phyloP scores from a whole-genome alignment of 2,329 filamentous ascomycete genomes.

The Colletotrichum sp. region DNA sequence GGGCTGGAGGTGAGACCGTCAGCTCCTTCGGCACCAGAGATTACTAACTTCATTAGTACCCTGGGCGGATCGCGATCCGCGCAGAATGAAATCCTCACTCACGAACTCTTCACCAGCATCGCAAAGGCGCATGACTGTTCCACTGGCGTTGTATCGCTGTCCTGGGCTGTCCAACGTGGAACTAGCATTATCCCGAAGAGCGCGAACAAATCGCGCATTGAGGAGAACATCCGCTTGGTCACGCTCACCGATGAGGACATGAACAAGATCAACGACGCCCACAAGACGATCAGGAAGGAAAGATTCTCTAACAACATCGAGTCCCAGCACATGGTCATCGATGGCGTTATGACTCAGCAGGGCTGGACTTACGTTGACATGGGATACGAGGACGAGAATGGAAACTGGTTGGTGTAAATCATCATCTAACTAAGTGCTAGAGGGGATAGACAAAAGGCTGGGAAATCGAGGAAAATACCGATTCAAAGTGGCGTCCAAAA shows the following conservation, averaged over 20 bases:
- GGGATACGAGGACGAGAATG: constrained; percentile 32
- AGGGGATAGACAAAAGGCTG: neutral
- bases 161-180: constrained; percentile 30
- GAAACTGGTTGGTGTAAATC: constrained; percentile 27
- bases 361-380: constrained; percentile 29
- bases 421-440: neutral
- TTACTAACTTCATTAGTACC: neutral
- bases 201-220: constrained; percentile 23
- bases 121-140: constrained; percentile 27
- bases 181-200: constrained; percentile 30
- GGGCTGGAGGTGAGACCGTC: constrained; percentile 28
- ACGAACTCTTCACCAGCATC: constrained; percentile 27
- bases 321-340: constrained; percentile 20
- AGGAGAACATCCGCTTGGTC: constrained; percentile 29
- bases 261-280: constrained; percentile 27
- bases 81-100: constrained; percentile 23
- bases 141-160: constrained; percentile 29
- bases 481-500: neutral
- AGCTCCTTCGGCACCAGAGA: neutral
- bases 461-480: neutral
- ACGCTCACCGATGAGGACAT: constrained; percentile 30
- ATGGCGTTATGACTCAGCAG: constrained; percentile 25
- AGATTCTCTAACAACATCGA: constrained; percentile 25
- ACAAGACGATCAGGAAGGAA: constrained; percentile 26
- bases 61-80: constrained; percentile 8